Percentiles rank a stretch among this genome's conserved stretches.
phyloP scores from a whole-genome alignment of 352 stramenopile genomes.

The Pythium dissimile region DNA sequence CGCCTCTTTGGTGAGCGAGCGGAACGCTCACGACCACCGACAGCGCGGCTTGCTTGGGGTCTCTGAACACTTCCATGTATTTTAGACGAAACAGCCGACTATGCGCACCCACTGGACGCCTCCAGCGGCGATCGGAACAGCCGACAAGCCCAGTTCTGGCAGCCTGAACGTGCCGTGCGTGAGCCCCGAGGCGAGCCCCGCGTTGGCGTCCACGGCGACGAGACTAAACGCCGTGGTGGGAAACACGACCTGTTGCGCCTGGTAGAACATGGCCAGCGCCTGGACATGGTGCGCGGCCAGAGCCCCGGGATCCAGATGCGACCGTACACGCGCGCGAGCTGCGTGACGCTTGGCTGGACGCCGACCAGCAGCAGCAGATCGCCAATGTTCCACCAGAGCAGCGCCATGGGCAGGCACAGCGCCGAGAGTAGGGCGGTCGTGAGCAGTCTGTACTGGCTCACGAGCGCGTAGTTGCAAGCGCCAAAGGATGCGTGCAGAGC shows the following conservation, averaged over 20 bases:
- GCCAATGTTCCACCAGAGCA: conserved; percentile 70
- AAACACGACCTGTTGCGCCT: conserved; percentile 72
- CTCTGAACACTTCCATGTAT: conserved; percentile 58
- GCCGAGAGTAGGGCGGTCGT: conserved; percentile 46
- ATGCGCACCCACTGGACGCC: conserved; percentile 42
- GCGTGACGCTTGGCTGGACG: conserved; percentile 30
- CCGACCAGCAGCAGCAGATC: conserved; percentile 36
- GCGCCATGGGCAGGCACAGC: conserved; percentile 47
- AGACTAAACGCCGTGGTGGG: conserved; percentile 56
- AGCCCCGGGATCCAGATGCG: conserved; percentile 59
- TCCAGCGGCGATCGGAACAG: conserved; percentile 58
- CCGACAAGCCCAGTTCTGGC: conserved; percentile 64
- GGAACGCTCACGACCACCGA: conserved; percentile 45
- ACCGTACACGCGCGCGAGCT: conserved; percentile 46
- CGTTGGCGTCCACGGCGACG: conserved; percentile 47
- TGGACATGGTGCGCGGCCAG: conserved; percentile 67
- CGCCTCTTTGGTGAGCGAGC: conserved; percentile 40
- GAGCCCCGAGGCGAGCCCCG: conserved; percentile 46
- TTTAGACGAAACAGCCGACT: conserved; percentile 30
- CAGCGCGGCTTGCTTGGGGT: conserved; percentile 41
- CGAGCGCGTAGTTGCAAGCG: conserved; percentile 57
- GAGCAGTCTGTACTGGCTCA: conserved; percentile 54
- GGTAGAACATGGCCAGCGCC: conserved; percentile 63
- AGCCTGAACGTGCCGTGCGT: conserved; percentile 55
- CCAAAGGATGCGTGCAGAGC: conserved; percentile 80